A percentile compares a stretch with the other conserved stretches of the same genome.
Conservation (phyloP, 371 early-diverging fungal species). For the Lichtheimia corymbifera region DNA sequence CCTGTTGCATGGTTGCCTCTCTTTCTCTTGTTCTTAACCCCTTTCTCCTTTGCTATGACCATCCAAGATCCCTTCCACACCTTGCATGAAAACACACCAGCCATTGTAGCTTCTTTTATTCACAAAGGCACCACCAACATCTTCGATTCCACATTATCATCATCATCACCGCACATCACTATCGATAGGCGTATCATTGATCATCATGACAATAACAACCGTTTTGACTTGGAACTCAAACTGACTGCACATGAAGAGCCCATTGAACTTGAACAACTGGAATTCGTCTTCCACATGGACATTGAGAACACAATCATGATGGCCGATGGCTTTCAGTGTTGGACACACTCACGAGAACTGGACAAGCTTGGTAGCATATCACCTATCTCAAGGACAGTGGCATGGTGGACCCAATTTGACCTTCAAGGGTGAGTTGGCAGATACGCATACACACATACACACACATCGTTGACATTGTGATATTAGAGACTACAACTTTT, state of each 20-base stretch:
- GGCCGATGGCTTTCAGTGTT: conserved; percentile 51
- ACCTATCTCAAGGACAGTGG: conserved; percentile 31
- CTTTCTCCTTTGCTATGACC: conserved; percentile 4
- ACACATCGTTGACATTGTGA: conserved; percentile 7
- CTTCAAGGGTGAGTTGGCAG: conserved; percentile 26
- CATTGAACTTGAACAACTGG: conserved; percentile 18
- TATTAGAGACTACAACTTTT: conserved; percentile 33
- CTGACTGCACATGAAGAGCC: conserved; percentile 4
- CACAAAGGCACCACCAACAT: background rate
- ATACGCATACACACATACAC: conserved; percentile 9
- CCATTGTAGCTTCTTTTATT: conserved; percentile 1
- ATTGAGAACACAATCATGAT: conserved; percentile 26
- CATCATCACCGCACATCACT: background rate
- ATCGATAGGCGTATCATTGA: background rate
- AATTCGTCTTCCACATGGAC: conserved; percentile 17
- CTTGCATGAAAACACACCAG: background rate
- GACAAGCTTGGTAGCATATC: conserved; percentile 24
- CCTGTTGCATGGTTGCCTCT: background rate
- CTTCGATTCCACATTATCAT: background rate
- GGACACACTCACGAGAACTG: conserved; percentile 38
- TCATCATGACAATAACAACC: background rate
- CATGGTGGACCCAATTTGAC: conserved; percentile 37
- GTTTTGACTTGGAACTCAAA: conserved; percentile 10
- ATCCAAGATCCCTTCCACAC: conserved; percentile 5
- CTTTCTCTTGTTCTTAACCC: background rate